Evolutionary conservation across 1,284 basidiomycete species (phyloP).

Genomic region (Inonotus obliquus): DNA sequence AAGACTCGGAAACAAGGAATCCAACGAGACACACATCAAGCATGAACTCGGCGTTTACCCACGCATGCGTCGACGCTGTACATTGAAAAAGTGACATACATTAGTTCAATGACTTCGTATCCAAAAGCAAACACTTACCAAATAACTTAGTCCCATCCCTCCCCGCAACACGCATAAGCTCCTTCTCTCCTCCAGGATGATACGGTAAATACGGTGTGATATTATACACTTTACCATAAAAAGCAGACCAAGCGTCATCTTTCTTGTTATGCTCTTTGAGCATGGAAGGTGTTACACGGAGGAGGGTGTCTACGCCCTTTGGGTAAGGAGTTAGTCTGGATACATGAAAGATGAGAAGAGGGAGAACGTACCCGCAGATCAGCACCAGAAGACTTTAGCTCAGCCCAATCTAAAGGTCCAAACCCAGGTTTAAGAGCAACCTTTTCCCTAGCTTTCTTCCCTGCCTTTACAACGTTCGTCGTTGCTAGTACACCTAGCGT

Average conservation of each 20-base stretch:
- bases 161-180: conserved; percentile 95
- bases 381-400: conserved; percentile 71
- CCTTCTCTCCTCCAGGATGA: conserved; percentile 92
- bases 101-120: background rate
- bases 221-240: conserved; percentile 96
- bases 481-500: conserved; percentile 52
- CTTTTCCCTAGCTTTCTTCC: conserved; percentile 65
- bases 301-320: conserved; percentile 60
- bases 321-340: background rate
- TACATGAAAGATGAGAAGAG: background rate
- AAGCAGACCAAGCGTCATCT: conserved; percentile 92
- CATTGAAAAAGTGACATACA: background rate
- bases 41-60: conserved; percentile 61
- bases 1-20: conserved; percentile 39
- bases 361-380: conserved; percentile 63
- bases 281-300: conserved; percentile 79
- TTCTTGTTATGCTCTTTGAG: conserved; percentile 78
- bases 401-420: conserved; percentile 94
- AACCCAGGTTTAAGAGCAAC: conserved; percentile 90
- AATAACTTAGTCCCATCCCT: conserved; percentile 93
- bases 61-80: conserved; percentile 53
- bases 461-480: conserved; percentile 44
- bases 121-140: conserved; percentile 49
- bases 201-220: conserved; percentile 89
- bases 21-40: conserved; percentile 56